phyloP scores from a whole-genome alignment of 257 asterid genomes.

The Rhazya stricta region DNA sequence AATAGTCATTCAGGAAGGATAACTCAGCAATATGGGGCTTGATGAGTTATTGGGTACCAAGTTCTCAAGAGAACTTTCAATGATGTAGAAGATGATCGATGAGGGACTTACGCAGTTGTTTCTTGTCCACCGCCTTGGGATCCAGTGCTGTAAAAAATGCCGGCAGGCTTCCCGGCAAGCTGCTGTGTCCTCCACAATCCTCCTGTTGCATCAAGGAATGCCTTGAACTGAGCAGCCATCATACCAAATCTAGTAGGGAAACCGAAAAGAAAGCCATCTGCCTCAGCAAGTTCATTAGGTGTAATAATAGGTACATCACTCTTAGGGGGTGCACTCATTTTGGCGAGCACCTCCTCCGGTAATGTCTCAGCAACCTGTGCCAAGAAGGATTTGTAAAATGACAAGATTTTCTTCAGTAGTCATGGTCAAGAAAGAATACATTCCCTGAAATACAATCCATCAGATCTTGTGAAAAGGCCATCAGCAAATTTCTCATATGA shows the following conservation, averaged over 20 bases:
- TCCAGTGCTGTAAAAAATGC: constrained; percentile 79
- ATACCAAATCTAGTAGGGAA: constrained; percentile 81
- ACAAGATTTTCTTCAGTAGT: constrained; percentile 2
- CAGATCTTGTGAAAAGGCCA: neutral
- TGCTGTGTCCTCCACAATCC: constrained; percentile 81
- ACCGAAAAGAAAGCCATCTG: constrained; percentile 75
- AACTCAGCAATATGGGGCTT: neutral
- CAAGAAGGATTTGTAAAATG: constrained; percentile 4
- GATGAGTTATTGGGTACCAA: neutral
- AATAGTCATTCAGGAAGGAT: neutral
- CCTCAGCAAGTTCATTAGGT: constrained; percentile 58
- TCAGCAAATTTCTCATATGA: neutral
- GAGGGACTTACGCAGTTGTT: constrained; percentile 56
- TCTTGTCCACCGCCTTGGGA: constrained; percentile 90
- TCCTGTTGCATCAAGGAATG: constrained; percentile 78
- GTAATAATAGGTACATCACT: constrained; percentile 54
- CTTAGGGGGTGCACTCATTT: constrained; percentile 83
- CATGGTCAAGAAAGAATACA: constrained; percentile 1
- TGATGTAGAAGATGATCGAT: neutral
- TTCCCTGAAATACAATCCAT: neutral
- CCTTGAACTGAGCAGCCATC: constrained; percentile 90
- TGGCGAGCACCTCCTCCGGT: constrained; percentile 57
- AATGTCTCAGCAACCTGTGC: constrained; percentile 70
- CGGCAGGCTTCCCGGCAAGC: constrained; percentile 92
- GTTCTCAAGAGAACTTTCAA: neutral